Evolutionary conservation across 2,329 filamentous ascomycete genomes (phyloP).

Genomic region (Penicillium rolfsii): DNA sequence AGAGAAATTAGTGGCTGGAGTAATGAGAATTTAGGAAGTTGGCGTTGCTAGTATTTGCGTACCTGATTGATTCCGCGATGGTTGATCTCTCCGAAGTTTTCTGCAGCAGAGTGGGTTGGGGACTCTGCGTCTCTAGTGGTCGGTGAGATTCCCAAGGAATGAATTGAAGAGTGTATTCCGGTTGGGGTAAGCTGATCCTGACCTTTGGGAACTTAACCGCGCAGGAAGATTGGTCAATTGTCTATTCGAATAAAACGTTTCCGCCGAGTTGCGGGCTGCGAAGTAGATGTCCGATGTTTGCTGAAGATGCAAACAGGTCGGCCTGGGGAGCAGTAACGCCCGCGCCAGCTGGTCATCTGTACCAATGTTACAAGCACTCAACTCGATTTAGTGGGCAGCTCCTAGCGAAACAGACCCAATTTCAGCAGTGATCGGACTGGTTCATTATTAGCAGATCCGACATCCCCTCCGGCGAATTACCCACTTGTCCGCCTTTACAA

Average conservation of each 20-base stretch:
- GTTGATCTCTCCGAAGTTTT: constrained; percentile 9
- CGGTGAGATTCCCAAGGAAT: background rate
- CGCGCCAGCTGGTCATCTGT: constrained; percentile 38
- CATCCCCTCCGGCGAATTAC: background rate
- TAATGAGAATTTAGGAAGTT: background rate
- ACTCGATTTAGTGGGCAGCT: background rate
- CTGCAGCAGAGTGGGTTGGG: background rate
- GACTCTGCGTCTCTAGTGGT: background rate
- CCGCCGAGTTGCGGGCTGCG: constrained; percentile 12
- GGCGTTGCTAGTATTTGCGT: background rate
- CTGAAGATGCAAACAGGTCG: constrained; percentile 35
- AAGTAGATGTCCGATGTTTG: constrained; percentile 32
- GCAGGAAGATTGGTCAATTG: constrained; percentile 7
- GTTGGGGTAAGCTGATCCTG: background rate
- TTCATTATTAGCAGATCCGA: background rate
- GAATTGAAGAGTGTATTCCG: rapidly evolving
- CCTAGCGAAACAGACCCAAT: background rate
- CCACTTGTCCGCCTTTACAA: background rate
- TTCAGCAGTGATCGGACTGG: background rate
- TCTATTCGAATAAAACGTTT: constrained; percentile 7
- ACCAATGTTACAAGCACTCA: background rate
- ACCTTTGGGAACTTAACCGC: background rate
- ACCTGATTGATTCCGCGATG: constrained; percentile 11
- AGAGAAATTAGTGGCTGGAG: background rate
- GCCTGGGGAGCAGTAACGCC: constrained; percentile 18